Conservation (phyloP, 2,329 filamentous ascomycete species). For the Colletotrichum tanaceti region DNA sequence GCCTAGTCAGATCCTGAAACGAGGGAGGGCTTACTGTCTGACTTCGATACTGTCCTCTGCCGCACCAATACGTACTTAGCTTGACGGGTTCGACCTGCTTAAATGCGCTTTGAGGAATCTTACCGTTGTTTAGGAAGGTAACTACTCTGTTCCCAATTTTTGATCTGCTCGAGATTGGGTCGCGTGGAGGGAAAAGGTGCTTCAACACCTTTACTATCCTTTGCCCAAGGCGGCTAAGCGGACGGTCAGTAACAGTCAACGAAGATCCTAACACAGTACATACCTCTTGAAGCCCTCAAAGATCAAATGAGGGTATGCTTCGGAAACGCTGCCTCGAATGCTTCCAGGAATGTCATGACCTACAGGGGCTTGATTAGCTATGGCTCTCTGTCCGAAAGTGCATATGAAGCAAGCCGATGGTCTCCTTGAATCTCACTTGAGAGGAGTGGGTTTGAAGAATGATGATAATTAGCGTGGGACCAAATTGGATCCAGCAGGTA, state of each 20-base stretch:
- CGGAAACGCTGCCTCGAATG: slow-evolving; percentile 86
- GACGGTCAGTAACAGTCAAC: slow-evolving; percentile 1
- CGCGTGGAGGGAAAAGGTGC: slow-evolving; percentile 91
- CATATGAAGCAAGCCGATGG: too few relatives aligned
- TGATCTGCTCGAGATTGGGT: slow-evolving; percentile 74
- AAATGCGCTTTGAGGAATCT: neutral
- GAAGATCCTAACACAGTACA: neutral
- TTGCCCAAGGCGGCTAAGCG: slow-evolving; percentile 76
- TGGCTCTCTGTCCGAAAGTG: neutral
- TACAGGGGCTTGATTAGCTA: neutral
- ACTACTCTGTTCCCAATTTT: slow-evolving; percentile 91
- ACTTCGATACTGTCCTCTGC: slow-evolving; percentile 90
- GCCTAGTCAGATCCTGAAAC: neutral
- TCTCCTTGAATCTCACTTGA: neutral
- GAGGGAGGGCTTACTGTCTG: slow-evolving; percentile 56
- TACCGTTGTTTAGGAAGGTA: slow-evolving; percentile 67
- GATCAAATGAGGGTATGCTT: slow-evolving; percentile 93
- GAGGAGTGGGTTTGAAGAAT: neutral
- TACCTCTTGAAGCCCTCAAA: slow-evolving; percentile 84
- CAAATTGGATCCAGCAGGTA: too few relatives aligned
- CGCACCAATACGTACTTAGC: slow-evolving; percentile 67
- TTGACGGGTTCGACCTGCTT: neutral
- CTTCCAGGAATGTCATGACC: slow-evolving; percentile 91
- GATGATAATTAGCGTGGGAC: too few relatives aligned
- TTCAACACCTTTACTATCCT: slow-evolving; percentile 91